Conservation (phyloP, 2,329 filamentous ascomycete genomes). For the Fusarium coicis region DNA sequence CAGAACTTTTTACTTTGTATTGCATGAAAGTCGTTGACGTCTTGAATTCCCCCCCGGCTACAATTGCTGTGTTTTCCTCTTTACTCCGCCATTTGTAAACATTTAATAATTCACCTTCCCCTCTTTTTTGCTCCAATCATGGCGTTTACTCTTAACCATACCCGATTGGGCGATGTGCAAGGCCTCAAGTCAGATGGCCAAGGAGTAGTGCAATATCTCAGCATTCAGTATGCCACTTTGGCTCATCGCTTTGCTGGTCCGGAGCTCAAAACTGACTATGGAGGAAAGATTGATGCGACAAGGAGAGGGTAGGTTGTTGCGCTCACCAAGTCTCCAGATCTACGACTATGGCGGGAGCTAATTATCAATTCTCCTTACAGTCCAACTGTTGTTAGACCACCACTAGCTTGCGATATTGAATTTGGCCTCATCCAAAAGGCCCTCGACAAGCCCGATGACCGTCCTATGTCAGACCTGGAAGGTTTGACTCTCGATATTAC, state of each 20-base stretch:
- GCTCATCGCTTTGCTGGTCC: background rate
- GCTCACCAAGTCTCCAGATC: background rate
- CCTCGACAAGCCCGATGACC: background rate
- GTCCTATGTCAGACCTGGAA: background rate
- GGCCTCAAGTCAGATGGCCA: background rate
- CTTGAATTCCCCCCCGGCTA: background rate
- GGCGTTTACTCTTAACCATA: background rate
- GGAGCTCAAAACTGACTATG: rapidly evolving
- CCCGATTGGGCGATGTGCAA: background rate
- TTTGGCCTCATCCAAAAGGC: background rate
- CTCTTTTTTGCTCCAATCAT: background rate
- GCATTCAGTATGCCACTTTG: background rate
- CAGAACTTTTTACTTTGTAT: background rate
- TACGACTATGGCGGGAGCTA: rapidly evolving
- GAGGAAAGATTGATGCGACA: background rate
- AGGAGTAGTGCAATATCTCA: background rate
- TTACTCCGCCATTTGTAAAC: background rate
- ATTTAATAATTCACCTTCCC: background rate
- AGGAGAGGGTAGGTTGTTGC: background rate
- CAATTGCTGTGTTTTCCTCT: background rate
- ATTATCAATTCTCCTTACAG: no score
- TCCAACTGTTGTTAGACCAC: background rate
- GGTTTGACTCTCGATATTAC: background rate
- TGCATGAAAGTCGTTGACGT: background rate
- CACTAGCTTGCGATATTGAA: background rate